Percentiles rank a stretch among this genome's conserved stretches.
Evolutionary conservation across 345 rosid species (phyloP).

Genomic region (Rhodamnia rubescens): DNA sequence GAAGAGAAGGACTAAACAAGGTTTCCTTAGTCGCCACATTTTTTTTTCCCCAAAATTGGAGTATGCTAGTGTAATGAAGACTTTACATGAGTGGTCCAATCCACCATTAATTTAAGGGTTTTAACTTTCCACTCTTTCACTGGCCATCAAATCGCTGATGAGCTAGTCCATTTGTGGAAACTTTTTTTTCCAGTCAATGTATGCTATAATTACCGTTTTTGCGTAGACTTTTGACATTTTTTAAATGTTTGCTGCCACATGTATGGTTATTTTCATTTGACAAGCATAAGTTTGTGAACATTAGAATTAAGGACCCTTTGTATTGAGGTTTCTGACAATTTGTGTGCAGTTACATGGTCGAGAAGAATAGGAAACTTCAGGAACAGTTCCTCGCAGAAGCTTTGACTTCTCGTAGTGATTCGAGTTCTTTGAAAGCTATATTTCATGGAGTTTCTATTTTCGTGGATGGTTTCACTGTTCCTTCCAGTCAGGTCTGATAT

Average conservation of each 20-base stretch:
- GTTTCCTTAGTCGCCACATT: neutral
- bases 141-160: neutral
- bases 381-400: slow-evolving; percentile 61
- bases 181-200: neutral
- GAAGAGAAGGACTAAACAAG: neutral
- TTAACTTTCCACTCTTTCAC: neutral
- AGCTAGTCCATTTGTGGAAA: neutral
- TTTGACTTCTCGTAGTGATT: slow-evolving; percentile 19
- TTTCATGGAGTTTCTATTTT: slow-evolving; percentile 87
- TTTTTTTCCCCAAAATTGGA: neutral
- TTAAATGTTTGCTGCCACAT: neutral
- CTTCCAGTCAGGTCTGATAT: slow-evolving; percentile 69
- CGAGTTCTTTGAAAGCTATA: slow-evolving; percentile 34
- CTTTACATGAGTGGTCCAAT: neutral
- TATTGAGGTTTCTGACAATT: neutral
- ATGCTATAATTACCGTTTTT: neutral
- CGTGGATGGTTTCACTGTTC: slow-evolving; percentile 86
- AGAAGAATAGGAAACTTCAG: slow-evolving; percentile 75
- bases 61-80: neutral
- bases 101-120: neutral
- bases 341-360: slow-evolving; percentile 63
- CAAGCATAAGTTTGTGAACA: neutral
- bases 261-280: neutral
- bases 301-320: neutral
- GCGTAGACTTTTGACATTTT: neutral